Evolutionary conservation across 345 rosid genomes (phyloP).

Genomic region (Hibiscus tridactylites): DNA sequence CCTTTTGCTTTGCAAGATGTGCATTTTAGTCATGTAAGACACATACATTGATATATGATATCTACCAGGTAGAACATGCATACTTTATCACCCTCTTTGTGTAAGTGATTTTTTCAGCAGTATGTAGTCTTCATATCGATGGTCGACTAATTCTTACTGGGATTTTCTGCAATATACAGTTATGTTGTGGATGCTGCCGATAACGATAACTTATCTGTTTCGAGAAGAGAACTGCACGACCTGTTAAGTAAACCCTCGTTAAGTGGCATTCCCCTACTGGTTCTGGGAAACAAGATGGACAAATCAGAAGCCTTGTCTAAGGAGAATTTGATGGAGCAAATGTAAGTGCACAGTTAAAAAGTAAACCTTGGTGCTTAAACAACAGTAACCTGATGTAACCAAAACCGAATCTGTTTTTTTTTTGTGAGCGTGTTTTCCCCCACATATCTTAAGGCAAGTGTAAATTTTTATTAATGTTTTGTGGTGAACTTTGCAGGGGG

Average conservation of each 20-base stretch:
- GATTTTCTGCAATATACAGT: conserved; percentile 26
- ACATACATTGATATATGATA: background rate
- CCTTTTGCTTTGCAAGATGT: background rate
- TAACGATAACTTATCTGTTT: conserved; percentile 46
- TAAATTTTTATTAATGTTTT: background rate
- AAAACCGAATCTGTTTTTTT: too few relatives aligned
- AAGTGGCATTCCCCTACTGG: conserved; percentile 57
- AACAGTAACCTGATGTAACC: background rate
- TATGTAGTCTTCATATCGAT: background rate
- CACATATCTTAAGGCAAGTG: too few relatives aligned
- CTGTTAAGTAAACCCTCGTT: conserved; percentile 57
- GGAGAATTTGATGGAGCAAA: conserved; percentile 41
- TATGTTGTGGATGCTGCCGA: conserved; percentile 73
- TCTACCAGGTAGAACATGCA: background rate
- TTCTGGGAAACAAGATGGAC: conserved; percentile 72
- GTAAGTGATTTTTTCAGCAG: background rate
- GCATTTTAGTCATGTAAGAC: background rate
- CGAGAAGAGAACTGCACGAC: conserved; percentile 66
- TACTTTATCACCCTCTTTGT: background rate
- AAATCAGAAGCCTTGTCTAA: conserved; percentile 55
- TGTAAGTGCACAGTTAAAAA: conserved; percentile 30
- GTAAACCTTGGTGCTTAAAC: background rate
- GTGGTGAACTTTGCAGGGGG: conserved; percentile 35
- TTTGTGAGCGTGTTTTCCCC: too few relatives aligned
- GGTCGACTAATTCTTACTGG: background rate